phyloP scores from a whole-genome alignment of 495 filamentous ascomycete species.

The Tirmania nivea region DNA sequence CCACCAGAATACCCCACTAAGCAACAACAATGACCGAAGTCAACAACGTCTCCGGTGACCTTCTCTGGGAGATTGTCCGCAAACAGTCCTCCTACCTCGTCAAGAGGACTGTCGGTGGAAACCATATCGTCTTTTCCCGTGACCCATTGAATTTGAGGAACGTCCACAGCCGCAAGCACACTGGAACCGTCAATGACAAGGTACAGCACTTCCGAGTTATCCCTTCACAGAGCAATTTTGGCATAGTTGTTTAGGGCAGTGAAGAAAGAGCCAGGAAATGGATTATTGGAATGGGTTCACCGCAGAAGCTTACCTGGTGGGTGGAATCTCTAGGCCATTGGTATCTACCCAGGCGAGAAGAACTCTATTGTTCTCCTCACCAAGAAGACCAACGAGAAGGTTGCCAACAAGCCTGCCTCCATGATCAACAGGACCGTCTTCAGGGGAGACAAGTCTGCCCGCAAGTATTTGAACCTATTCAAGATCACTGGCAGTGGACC shows the following conservation, averaged over 20 bases:
- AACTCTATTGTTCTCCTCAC: slow-evolving; percentile 51
- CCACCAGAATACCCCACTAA: neutral
- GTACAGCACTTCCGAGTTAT: slow-evolving; percentile 27
- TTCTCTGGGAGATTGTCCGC: slow-evolving; percentile 77
- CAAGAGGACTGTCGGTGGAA: slow-evolving; percentile 49
- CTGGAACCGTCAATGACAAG: slow-evolving; percentile 82
- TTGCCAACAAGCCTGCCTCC: slow-evolving; percentile 45
- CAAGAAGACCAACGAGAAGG: slow-evolving; percentile 48
- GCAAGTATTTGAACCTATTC: slow-evolving; percentile 46
- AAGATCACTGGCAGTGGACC: neutral
- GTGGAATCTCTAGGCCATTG: slow-evolving; percentile 44
- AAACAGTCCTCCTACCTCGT: slow-evolving; percentile 65
- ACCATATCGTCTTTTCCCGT: slow-evolving; percentile 69
- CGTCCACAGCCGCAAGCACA: slow-evolving; percentile 79
- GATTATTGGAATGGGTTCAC: too few species aligned
- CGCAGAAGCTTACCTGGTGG: slow-evolving; percentile 1
- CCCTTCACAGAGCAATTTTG: slow-evolving; percentile 4
- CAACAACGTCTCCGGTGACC: slow-evolving; percentile 50
- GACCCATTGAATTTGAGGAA: slow-evolving; percentile 83
- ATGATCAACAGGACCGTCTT: slow-evolving; percentile 41
- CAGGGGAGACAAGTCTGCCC: slow-evolving; percentile 41
- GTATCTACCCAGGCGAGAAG: slow-evolving; percentile 42
- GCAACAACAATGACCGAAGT: neutral
- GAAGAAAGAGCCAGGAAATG: too few species aligned
- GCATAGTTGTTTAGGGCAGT: too few species aligned